Conservation (phyloP, 805 yeast genomes). For the Spathaspora girioi region DNA sequence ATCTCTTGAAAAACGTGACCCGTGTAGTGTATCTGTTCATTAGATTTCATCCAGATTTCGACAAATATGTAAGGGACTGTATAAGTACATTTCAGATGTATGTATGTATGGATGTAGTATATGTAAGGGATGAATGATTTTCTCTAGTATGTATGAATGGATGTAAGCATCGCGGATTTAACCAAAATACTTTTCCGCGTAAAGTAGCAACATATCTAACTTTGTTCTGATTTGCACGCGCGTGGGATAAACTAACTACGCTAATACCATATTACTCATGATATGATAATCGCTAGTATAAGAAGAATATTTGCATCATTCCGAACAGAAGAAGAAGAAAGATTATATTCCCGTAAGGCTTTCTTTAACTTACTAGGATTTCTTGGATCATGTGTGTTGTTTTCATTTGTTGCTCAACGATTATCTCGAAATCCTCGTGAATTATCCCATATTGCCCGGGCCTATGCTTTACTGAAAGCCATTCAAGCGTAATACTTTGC, state of each 20-base stretch:
- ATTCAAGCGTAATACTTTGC: conserved; percentile 11
- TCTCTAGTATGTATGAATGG: too few relatives aligned
- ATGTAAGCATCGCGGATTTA: too few relatives aligned
- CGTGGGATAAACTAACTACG: neutral
- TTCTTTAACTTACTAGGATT: conserved; percentile 77
- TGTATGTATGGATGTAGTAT: too few relatives aligned
- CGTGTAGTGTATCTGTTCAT: too few relatives aligned
- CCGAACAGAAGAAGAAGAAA: conserved; percentile 82
- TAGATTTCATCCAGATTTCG: too few relatives aligned
- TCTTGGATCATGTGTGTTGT: conserved; percentile 73
- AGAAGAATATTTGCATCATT: conserved; percentile 78
- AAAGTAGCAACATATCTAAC: too few relatives aligned
- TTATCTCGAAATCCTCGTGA: conserved; percentile 31
- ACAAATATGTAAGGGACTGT: too few relatives aligned
- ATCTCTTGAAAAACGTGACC: too few relatives aligned
- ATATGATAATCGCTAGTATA: conserved; percentile 67
- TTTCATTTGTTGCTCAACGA: conserved; percentile 74
- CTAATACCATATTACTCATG: neutral
- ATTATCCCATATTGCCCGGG: conserved; percentile 26
- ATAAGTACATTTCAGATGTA: too few relatives aligned
- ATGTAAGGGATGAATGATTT: too few relatives aligned
- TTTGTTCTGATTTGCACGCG: too few relatives aligned
- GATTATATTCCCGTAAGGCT: conserved; percentile 71
- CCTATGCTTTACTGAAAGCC: conserved; percentile 23
- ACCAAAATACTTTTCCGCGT: too few relatives aligned